phyloP scores from a whole-genome alignment of 441 rosid species.

The Geranium incanum region DNA sequence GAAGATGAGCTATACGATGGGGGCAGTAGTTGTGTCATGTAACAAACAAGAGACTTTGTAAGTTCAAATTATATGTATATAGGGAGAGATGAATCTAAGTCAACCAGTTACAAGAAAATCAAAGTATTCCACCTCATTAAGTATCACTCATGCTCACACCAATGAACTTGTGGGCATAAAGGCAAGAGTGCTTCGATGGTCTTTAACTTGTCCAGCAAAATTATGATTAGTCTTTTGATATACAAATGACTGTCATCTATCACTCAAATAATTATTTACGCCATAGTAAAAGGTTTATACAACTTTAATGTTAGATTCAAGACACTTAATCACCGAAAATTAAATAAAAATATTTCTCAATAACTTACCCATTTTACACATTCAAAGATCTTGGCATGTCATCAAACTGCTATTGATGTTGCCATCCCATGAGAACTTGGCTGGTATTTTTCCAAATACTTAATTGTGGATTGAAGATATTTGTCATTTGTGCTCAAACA shows the following conservation, averaged over 20 bases:
- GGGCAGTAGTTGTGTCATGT: no score
- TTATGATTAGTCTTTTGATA: not conserved
- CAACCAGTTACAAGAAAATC: no score
- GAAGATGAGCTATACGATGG: no score
- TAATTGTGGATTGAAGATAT: constrained; percentile 47
- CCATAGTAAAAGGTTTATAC: not conserved
- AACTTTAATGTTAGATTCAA: no score
- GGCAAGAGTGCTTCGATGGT: no score
- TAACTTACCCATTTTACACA: not conserved
- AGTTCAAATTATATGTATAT: no score
- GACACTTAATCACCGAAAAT: not conserved
- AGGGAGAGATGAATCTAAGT: no score
- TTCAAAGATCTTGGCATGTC: not conserved
- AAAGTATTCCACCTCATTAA: no score
- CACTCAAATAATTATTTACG: not conserved
- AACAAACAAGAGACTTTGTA: no score
- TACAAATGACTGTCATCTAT: not conserved
- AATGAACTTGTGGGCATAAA: no score
- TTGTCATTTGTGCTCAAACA: constrained; percentile 43
- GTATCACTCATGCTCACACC: no score
- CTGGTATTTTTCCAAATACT: constrained; percentile 31
- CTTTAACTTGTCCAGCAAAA: no score
- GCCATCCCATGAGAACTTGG: constrained; percentile 15
- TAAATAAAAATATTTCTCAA: not conserved
- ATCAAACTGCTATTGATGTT: constrained; percentile 19